Base-by-base conservation (phyloP, 1,284 basidiomycete species). In the Ganoderma leucocontextum region DNA sequence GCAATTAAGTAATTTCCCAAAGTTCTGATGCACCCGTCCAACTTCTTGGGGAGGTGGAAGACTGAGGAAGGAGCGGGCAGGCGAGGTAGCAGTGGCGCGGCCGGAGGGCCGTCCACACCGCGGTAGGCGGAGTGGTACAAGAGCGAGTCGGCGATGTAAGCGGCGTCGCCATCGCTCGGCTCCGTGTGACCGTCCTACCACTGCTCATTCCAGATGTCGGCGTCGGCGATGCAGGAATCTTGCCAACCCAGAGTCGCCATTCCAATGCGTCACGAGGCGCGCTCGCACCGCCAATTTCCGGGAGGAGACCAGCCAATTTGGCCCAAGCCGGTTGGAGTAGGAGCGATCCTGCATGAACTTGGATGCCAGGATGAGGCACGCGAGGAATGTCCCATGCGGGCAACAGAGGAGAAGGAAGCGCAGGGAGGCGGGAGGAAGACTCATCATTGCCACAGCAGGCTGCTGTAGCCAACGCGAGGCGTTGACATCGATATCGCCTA, bases 261-360 rank as follows among this genome's bases (percentile, higher is more conserved):
- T 91, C 89, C 22, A 94, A 86, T 8, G 91, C 91, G 75, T 91
- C 89, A 44, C 92, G 41, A 95, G 85, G 93, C 92, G 33, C 91
- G 89, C 78, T 95, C 92, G 75, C 93, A 94, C 33, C 92, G 36
- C 92, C 89, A 62, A 95, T 92, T 80, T 95, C 91, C 83, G 10
- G 92, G 87, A 0, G 91, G 89, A 95, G 84, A 39, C 93, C 92
- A 33, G 91, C 93, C 1, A 95, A 84, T 77, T 95, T 95, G 8
- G 94, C 91, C 96, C 96, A 98, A 22, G 96, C 25, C 91, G 88
- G 78, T 98, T 97, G 17, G 93, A 95, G 76, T 96, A 98, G 64
- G 93, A 95, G 66, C 93, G 91, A 77, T 98, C 96, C 82, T 97
- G 95, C 67, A 94, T 89, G 79, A 97, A 97, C 78, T 98, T 98